phyloP scores from a whole-genome alignment of 306 rosid genomes.

The Abrus pulchellus region DNA sequence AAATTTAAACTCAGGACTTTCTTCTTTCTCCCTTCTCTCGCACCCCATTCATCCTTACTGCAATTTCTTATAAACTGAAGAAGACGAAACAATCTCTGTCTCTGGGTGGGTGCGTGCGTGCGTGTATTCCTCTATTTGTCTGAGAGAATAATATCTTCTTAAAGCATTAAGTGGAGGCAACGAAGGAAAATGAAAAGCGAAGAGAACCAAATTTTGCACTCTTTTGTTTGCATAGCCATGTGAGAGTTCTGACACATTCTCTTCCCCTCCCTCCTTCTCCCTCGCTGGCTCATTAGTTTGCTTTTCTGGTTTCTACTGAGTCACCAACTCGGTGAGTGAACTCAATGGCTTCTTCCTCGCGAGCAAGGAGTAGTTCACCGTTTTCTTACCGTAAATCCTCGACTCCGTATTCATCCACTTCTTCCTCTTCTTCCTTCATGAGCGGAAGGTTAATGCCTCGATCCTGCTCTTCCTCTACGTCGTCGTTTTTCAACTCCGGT shows the following conservation, averaged over 20 bases:
- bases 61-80: conserved; percentile 74
- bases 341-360: conserved; percentile 91
- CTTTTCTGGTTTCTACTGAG: conserved; percentile 49
- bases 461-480: conserved; percentile 77
- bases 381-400: conserved; percentile 85
- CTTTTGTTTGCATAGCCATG: conserved; percentile 78
- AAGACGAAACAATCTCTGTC: conserved; percentile 75
- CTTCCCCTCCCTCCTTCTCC: conserved; percentile 46
- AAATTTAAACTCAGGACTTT: conserved; percentile 49
- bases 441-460: conserved; percentile 86
- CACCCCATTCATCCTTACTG: conserved; percentile 49
- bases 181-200: conserved; percentile 38
- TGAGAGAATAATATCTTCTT: conserved; percentile 34
- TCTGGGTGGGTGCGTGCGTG: conserved; percentile 36
- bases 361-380: conserved; percentile 95
- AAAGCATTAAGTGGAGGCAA: conserved; percentile 43
- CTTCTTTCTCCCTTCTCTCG: conserved; percentile 28
- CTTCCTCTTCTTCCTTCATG: conserved; percentile 77
- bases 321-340: conserved; percentile 63
- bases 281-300: conserved; percentile 27
- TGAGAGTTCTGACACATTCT: conserved; percentile 85
- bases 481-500: conserved; percentile 77
- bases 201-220: conserved; percentile 54
- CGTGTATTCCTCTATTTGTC: conserved; percentile 25
- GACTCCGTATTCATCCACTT: conserved; percentile 81